Evolutionary conservation across 1,284 basidiomycete genomes (phyloP).

Genomic region (Austroboletus novae-zelandiae): DNA sequence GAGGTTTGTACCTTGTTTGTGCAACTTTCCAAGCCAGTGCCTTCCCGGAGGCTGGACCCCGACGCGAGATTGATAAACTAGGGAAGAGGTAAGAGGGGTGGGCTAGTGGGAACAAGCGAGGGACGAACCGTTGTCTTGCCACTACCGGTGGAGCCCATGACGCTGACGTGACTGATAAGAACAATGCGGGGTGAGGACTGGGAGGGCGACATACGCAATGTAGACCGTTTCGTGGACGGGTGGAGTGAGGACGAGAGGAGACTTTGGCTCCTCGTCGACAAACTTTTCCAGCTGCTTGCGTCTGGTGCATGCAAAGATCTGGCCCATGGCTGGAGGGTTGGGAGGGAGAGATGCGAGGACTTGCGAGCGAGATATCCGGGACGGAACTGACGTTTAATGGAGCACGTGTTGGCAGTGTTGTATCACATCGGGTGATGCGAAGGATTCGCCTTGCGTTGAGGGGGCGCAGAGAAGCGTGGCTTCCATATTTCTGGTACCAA

Average conservation of each 20-base stretch:
- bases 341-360: constrained; percentile 11
- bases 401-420: constrained; percentile 31
- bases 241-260: constrained; percentile 8
- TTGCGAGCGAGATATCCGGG: constrained; percentile 27
- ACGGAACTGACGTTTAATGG: constrained; percentile 25
- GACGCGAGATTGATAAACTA: constrained; percentile 40
- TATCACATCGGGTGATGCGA: constrained; percentile 29
- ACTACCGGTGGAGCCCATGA: constrained; percentile 35
- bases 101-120: not conserved
- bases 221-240: constrained; percentile 29
- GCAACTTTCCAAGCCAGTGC: constrained; percentile 35
- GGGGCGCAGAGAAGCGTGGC: constrained; percentile 27
- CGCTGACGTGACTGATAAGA: constrained; percentile 32
- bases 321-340: constrained; percentile 27
- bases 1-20: constrained; percentile 36
- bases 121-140: constrained; percentile 35
- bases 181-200: not conserved
- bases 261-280: constrained; percentile 28
- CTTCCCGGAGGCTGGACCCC: constrained; percentile 31
- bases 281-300: constrained; percentile 29
- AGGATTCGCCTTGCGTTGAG: constrained; percentile 26
- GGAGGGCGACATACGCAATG: constrained; percentile 23
- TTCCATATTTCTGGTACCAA: constrained; percentile 16
- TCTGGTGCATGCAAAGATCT: constrained; percentile 28
- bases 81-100: constrained; percentile 9